These are phyloP conservation scores for Kwoniella newhampshirensis DNA, from an alignment of 768 basidiomycete genomes.

Conservation along the genomic window DNA sequence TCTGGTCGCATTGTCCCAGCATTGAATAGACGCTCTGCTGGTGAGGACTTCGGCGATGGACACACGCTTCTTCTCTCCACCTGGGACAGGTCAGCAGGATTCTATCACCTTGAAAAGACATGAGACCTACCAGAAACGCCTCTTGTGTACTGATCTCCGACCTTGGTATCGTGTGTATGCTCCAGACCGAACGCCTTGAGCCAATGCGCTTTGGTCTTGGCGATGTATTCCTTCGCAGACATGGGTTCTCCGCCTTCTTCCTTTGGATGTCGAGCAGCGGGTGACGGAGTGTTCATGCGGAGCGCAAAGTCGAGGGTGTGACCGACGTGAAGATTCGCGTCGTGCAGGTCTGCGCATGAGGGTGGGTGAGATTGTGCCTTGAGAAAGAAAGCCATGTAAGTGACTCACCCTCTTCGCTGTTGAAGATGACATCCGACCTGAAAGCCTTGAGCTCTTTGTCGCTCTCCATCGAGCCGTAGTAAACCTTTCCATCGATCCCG, in stretches of 20 bases:
- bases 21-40: slow-evolving; percentile 36
- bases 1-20: slow-evolving; percentile 48
- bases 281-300: slow-evolving; percentile 39
- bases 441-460: slow-evolving; percentile 31
- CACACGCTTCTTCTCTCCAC: slow-evolving; percentile 51
- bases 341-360: slow-evolving; percentile 37
- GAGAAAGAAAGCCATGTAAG: too few relatives aligned
- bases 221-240: slow-evolving; percentile 37
- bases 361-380: too few relatives aligned
- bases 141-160: slow-evolving; percentile 54
- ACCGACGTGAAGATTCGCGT: slow-evolving; percentile 44
- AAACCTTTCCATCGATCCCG: slow-evolving; percentile 65
- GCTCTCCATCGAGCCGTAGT: slow-evolving; percentile 60
- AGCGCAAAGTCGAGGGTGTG: slow-evolving; percentile 48
- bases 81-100: slow-evolving; percentile 4
- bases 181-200: slow-evolving; percentile 46
- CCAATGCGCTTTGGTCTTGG: slow-evolving; percentile 54
- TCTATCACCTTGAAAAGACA: not conserved
- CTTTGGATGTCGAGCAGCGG: slow-evolving; percentile 20
- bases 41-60: slow-evolving; percentile 49
- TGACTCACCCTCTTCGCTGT: slow-evolving; percentile 29
- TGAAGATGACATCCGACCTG: slow-evolving; percentile 38
- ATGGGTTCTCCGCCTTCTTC: slow-evolving; percentile 27
- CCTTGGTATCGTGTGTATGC: slow-evolving; percentile 44
- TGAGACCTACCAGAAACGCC: slow-evolving; percentile 52